phyloP scores from a whole-genome alignment of 352 stramenopile genomes.

The Thalassiosira hispida region DNA sequence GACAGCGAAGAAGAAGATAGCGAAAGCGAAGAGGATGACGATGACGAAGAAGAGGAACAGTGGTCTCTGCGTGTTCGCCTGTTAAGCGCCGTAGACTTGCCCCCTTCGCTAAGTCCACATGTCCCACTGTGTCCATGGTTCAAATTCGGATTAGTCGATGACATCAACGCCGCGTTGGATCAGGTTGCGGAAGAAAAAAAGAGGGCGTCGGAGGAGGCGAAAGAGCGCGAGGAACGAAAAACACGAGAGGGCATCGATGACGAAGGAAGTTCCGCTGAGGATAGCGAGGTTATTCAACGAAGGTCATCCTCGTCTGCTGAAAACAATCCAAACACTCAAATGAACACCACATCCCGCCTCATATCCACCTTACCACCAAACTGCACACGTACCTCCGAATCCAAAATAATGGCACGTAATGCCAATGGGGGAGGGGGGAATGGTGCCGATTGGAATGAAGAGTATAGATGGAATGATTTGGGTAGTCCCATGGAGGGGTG shows the following conservation, averaged over 20 bases:
- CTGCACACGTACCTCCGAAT: conserved; percentile 16
- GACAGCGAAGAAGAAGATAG: background rate
- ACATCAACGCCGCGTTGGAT: conserved; percentile 28
- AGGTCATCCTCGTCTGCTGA: background rate
- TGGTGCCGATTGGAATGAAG: conserved; percentile 60
- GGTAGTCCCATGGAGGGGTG: conserved; percentile 38
- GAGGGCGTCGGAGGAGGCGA: background rate
- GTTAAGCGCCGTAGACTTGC: conserved; percentile 74
- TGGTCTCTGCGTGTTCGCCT: conserved; percentile 73
- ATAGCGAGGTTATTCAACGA: background rate
- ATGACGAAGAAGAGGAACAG: conserved; percentile 43
- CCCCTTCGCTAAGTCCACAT: conserved; percentile 62
- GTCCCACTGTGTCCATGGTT: conserved; percentile 77
- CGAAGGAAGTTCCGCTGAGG: conserved; percentile 1
- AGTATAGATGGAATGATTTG: conserved; percentile 52
- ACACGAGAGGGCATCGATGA: conserved; percentile 13
- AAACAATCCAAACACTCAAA: conserved; percentile 1
- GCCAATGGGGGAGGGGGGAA: conserved; percentile 43
- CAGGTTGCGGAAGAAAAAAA: conserved; percentile 1
- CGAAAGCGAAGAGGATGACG: conserved; percentile 12
- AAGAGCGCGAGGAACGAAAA: background rate
- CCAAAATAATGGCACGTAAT: conserved; percentile 31
- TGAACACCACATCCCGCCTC: conserved; percentile 15
- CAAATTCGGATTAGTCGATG: conserved; percentile 70
- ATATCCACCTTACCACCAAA: background rate